Evolutionary conservation across 192 early-diverging fungal species (phyloP), one percentile per base, ranked within the genome.

Genomic region (Chytriomyces confervae): DNA sequence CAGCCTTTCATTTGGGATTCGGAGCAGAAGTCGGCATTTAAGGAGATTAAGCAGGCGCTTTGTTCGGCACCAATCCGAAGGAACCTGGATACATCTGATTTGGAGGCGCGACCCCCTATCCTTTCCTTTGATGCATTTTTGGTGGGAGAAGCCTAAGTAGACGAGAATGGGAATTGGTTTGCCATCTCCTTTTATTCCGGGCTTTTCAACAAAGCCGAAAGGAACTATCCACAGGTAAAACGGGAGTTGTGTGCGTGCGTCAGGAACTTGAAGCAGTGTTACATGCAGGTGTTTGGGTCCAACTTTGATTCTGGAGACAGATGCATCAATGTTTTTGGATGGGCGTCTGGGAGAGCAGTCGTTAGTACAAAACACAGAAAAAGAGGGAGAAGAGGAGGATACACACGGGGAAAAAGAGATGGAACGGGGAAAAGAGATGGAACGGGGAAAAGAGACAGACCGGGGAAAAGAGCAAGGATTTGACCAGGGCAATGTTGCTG

Each of bases 121-220:
- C 47, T 67, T 6, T 9, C 29, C 0, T 29, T 27, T 36, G 66
- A 67, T 46, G 66, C 66, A 8, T 67, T 46, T 47, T 8, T 16
- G 36, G 66, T 67, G 46, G 66, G 66, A 3, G 66, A 67, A 47
- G 66, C 5, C 66, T n/a, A 67, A 13, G 4, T 67, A 5, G 66
- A 67, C 5, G 44, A 67, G 44, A 4, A 67, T 2, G 66, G 66
- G 5, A 67, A 67, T 1, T 36, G 44, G 2, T 67, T 5, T 67
- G 23, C 5, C 0, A 67, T 67, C 13, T 46, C 13, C 43, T 45
- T 67, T 2, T n/a, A 29, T 29, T 67, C 66, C 0, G 66, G 66
- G 1, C 36, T 49, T n/a, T 67, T 67, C 7, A 67, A 67, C 36
- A 36, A 27, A 7, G 66, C 44, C 1, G 46, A 67, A 47, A 3